Conservation (phyloP, 164 flowering plant species). For the Vitis vinifera region DNA sequence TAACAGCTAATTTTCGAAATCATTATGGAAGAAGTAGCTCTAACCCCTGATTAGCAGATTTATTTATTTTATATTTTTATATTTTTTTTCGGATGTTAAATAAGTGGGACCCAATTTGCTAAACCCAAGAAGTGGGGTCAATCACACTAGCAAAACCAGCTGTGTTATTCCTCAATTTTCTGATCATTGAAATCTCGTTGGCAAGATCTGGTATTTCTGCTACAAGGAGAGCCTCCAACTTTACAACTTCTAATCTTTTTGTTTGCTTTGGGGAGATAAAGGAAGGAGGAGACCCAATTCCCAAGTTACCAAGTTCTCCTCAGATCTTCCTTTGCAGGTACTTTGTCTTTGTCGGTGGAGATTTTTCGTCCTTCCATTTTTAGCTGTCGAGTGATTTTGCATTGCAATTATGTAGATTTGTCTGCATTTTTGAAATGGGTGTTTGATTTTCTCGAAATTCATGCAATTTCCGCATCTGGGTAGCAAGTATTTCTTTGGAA, state of each 20-base stretch:
- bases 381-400: not conserved
- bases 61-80: too few relatives aligned
- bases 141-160: conserved; percentile 9
- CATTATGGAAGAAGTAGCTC: too few relatives aligned
- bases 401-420: not conserved
- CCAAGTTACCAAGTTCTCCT: too few relatives aligned
- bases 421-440: not conserved
- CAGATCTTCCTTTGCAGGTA: not conserved
- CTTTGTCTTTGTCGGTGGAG: not conserved
- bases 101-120: conserved; percentile 1
- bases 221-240: not conserved
- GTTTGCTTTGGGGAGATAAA: not conserved
- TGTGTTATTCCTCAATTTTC: not conserved
- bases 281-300: too few relatives aligned
- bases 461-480: conserved; percentile 1
- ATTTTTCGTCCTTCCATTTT: not conserved
- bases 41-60: too few relatives aligned
- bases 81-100: too few relatives aligned
- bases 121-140: conserved; percentile 5
- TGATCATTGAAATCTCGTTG: conserved; percentile 3
- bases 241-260: not conserved
- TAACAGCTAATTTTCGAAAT: too few relatives aligned
- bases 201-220: conserved; percentile 9
- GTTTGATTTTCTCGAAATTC: not conserved
- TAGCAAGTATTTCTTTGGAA: not conserved